Evolutionary conservation across 345 rosid genomes (phyloP), one percentile per base, ranked within the genome.

Genomic region (Reutealis trisperma): DNA sequence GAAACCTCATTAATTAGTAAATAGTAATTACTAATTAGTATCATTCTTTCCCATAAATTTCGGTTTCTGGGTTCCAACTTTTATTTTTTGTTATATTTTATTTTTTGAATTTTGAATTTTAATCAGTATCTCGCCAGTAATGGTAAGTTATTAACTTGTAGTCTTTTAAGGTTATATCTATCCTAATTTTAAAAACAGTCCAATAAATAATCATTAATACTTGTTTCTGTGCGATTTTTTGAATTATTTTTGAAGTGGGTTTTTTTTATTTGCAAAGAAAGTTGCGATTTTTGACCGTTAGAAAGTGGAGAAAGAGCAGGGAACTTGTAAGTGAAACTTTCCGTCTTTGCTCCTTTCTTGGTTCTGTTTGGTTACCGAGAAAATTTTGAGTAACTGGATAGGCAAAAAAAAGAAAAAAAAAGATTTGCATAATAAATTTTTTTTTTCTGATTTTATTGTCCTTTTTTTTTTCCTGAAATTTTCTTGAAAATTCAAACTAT

Each of bases 91-190:
- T 78, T 49, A 55, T 32, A 57, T 76, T 75, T 80, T 85, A 63
- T 68, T 79, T 57, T 78, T 73, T 61, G 67, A 60, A 76, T 3
- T 65, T 69, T 70, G 78, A 79, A 83, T 22, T 14, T 51, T 58
- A 6, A 37, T 37, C 24, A 19, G 37, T 63, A 67, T 76, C 75
- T 80, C 83, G 47, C 51, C 73, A 73, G 66, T 87, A 61, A 87
- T 80, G 85, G 90, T 67, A 81, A 82, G 84, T 81, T 42, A 84
- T 70, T 86, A 75, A 85, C 60, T 86, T 67, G 67, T 14, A 51
- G 55, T n/a, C 71, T 81, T 75, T 70, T 5, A 21, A 25, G 16
- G 34, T 71, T 52, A 71, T 0, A n/a, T 71, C 49, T 71, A 60
- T 58, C 73, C 32, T 82, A 68, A 16, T 15, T 59, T 44, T 52